Evolutionary conservation across 306 rosid genomes (phyloP), one percentile per base, ranked within the genome.

Genomic region (Vigna unguiculata): DNA sequence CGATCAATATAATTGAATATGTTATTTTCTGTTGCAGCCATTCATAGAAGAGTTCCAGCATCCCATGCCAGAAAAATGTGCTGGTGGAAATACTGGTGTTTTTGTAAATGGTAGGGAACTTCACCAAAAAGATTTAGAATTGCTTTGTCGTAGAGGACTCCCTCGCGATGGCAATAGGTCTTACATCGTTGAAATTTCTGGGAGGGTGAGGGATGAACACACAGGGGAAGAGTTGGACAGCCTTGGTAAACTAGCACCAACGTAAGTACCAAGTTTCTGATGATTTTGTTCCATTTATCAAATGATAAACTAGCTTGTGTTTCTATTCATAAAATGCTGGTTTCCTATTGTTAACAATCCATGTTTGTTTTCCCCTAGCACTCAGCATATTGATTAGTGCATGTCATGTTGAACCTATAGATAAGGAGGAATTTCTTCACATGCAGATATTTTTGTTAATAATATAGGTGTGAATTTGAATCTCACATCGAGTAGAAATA

Each of bases 201-300:
- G 99, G 71, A 83, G 92, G 82, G 88, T 96, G 78, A 78, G 86
- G 22, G 97, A 96, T 61, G 97, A 81, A 83, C 93, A 92, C 82
- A 91, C 91, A 0, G 98, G 98, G 4, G 97, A 91, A 81, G 99
- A 92, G 83, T 85, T 91, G 28, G 97, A 92, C 22, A 71, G 96
- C 87, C 99, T 96, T 6, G 99, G 99, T 36, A 96, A 87, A 86
- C 97, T 96, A 32, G 99, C 99, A 19, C 99, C 99, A 22, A 91
- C 99, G 99, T 96, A 88, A 92, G 99, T 55, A 9, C 30, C 25
- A 7, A 17, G 70, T 38, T 48, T 67, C 9, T 60, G 13, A 68
- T 55, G 58, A 47, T 72, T 72, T 20, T 62, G 34, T 62, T 77
- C 46, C 78, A 65, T 69, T 41, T 15, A 47, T 60, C n/a, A 38